phyloP scores from a whole-genome alignment of 768 basidiomycete species.

The Suillus luteus region DNA sequence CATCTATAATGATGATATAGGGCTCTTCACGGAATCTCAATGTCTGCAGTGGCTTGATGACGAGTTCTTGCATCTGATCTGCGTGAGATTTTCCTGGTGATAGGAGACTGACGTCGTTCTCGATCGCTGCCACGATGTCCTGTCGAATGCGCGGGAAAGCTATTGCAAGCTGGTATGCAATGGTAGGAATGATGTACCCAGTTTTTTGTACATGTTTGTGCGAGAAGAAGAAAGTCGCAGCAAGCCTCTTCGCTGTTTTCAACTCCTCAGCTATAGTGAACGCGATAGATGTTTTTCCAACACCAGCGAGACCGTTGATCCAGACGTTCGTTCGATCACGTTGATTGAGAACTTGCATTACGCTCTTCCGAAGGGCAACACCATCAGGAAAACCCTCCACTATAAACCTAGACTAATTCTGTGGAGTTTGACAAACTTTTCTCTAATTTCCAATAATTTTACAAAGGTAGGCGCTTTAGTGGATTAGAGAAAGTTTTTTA shows the following conservation, averaged over 20 bases:
- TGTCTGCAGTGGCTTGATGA: conserved; percentile 17
- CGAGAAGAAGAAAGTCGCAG: conserved; percentile 24
- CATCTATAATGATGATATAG: conserved; percentile 9
- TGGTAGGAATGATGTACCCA: conserved; percentile 16
- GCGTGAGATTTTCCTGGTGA: conserved; percentile 6
- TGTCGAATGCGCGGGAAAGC: conserved; percentile 14
- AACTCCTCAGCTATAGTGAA: background rate
- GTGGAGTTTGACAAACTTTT: no score
- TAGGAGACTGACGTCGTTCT: conserved; percentile 14
- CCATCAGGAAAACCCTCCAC: no score
- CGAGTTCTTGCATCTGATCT: conserved; percentile 19
- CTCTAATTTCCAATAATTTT: no score
- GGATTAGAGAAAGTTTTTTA: no score
- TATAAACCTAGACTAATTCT: no score
- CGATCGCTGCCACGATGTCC: conserved; percentile 16
- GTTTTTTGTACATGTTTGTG: conserved; percentile 11
- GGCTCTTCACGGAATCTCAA: conserved; percentile 9
- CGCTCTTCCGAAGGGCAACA: background rate
- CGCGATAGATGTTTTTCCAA: background rate
- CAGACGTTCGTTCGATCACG: background rate
- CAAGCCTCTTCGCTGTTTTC: conserved; percentile 14
- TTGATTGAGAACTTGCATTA: background rate
- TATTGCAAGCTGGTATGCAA: conserved; percentile 21
- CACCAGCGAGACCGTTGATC: background rate
- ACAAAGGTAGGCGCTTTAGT: no score